Evolutionary conservation across 192 early-diverging fungal genomes (phyloP), one percentile per base, ranked within the genome.

Genomic region (Backusella circina): DNA sequence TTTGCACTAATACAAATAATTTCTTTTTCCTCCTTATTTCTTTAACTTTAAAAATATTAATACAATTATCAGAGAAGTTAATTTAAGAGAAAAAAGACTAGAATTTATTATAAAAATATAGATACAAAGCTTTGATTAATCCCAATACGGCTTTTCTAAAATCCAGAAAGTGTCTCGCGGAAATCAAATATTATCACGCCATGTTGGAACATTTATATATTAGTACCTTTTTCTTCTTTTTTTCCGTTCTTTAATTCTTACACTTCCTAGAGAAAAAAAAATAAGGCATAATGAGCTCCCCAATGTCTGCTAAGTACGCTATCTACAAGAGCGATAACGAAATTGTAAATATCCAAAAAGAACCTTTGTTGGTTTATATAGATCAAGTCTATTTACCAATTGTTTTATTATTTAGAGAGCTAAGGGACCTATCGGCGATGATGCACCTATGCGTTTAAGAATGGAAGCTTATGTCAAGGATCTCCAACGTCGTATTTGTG

Each of bases 401-500:
- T 31, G 35, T 16, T 33, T 6, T 15, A 67, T 47, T 21, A 44
- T 2, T 30, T 50, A 83, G 82, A 67, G 73, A 70, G 68, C 64
- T 18, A 33, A 71, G 18, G 85, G 81, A 12, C 78, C 81, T 7
- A 70, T 84, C 31, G 82, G 74, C 0, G 35, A 75, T 30, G 77
- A 82, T 41, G 81, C 73, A 39, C 89, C 90, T 5, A 95, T 96
- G 90, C 89, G 93, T 74, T 80, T 88, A 35, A 86, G 92, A 64
- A 97, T 97, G 95, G 93, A 92, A 75, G 75, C 79, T 0, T 91
- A 89, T 65, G 91, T 96, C 69, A 89, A 89, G 18, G 84, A 87
- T 65, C 86, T 96, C 21, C 96, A 98, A 77, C 79, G 85, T 5
- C 78, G 90, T 61, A 94, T 98, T 66, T 90, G 91, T 61, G 65